These are phyloP conservation scores for Eleusine indica DNA, from an alignment of 176 grass and related monocot genomes.

Conservation along the genomic window DNA sequence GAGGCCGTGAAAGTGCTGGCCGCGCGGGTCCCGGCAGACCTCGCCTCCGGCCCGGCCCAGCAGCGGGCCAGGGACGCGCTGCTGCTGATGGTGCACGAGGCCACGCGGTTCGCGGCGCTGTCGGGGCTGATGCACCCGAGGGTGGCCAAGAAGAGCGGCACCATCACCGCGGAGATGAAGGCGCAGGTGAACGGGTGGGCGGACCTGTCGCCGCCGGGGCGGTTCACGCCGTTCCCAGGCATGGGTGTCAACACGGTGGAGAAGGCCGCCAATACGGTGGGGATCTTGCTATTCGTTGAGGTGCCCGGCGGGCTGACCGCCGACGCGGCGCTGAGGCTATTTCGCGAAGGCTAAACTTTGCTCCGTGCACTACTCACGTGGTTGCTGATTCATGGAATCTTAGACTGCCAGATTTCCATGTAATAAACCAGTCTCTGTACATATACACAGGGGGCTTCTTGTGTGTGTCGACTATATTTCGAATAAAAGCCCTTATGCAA, in stretches of 20 bases:
- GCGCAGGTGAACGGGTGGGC: background rate
- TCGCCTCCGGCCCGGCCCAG: background rate
- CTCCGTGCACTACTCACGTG: too few species aligned
- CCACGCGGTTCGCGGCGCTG: slow-evolving; percentile 9
- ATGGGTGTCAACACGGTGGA: background rate
- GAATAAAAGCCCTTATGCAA: too few species aligned
- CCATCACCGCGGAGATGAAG: slow-evolving; percentile 15
- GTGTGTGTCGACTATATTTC: too few species aligned
- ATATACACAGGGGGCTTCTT: too few species aligned
- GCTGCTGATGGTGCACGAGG: slow-evolving; percentile 48
- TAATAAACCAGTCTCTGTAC: too few species aligned
- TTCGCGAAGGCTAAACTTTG: too few species aligned
- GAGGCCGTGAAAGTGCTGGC: slow-evolving; percentile 14
- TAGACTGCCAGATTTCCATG: too few species aligned
- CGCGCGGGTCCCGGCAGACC: background rate
- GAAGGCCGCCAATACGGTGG: too few species aligned
- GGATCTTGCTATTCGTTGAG: too few species aligned
- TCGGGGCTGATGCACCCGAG: background rate
- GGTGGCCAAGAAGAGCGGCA: background rate
- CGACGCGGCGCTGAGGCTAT: too few species aligned
- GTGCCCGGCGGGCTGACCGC: too few species aligned
- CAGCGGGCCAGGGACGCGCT: background rate
- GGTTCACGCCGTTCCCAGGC: background rate
- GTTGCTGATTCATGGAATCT: too few species aligned
- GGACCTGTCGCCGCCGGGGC: background rate